Conservation (phyloP, 2,329 filamentous ascomycete species). For the Ophiocordyceps polyrhachis-furcata region DNA sequence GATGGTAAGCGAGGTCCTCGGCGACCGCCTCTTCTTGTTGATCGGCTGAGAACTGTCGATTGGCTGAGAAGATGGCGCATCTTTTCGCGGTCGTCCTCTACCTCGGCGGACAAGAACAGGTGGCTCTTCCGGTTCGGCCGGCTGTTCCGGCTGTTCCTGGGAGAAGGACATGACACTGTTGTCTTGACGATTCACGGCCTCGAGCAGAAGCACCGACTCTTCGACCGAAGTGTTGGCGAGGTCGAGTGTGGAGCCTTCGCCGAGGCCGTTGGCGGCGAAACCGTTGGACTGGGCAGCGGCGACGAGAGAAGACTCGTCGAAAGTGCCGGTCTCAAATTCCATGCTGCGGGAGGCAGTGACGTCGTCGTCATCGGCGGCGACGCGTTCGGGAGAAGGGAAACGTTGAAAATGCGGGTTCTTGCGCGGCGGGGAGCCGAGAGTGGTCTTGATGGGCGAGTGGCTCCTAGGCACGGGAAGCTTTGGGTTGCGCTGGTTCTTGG, state of each 20-base stretch:
- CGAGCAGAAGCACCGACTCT: slow-evolving; percentile 24
- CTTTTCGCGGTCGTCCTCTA: slow-evolving; percentile 4
- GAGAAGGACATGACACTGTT: neutral
- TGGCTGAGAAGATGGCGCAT: neutral
- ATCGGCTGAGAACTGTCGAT: neutral
- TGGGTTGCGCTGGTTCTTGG: slow-evolving; percentile 30
- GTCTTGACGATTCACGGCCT: slow-evolving; percentile 10
- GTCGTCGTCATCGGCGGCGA: slow-evolving; percentile 6
- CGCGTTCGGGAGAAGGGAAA: slow-evolving; percentile 27
- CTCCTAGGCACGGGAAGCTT: slow-evolving; percentile 28
- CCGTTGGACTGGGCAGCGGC: slow-evolving; percentile 14
- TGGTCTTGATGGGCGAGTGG: slow-evolving; percentile 45
- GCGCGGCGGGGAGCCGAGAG: slow-evolving; percentile 40
- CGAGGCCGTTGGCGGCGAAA: slow-evolving; percentile 10
- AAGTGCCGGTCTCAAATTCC: slow-evolving; percentile 23
- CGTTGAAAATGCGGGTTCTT: slow-evolving; percentile 39
- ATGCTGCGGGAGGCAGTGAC: slow-evolving; percentile 32
- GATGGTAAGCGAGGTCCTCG: slow-evolving; percentile 1
- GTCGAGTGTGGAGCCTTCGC: slow-evolving; percentile 6
- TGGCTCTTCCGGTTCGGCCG: slow-evolving; percentile 1
- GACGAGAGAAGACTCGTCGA: slow-evolving; percentile 2
- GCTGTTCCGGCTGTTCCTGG: slow-evolving; percentile 1
- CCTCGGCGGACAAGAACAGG: slow-evolving; percentile 2
- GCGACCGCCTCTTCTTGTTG: slow-evolving; percentile 4
- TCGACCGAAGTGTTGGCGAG: slow-evolving; percentile 16